phyloP scores from a whole-genome alignment of 2,329 filamentous ascomycete species.

The Colletotrichum orbiculare region DNA sequence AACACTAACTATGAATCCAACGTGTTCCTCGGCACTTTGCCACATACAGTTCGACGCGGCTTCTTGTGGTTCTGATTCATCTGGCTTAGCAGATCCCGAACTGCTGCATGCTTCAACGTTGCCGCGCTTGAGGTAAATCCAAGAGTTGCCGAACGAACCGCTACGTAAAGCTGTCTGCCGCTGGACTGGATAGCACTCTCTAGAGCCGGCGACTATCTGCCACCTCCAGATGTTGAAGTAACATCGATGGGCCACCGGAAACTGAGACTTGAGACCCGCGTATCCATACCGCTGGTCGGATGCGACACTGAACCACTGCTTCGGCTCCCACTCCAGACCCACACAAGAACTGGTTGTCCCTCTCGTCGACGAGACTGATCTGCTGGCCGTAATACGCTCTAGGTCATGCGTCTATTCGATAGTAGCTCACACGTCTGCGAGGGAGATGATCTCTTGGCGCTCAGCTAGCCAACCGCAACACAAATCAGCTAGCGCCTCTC shows the following conservation, averaged over 20 bases:
- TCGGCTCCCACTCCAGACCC: not conserved
- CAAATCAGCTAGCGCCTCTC: not conserved
- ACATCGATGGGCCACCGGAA: too few relatives aligned
- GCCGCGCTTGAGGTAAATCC: not conserved
- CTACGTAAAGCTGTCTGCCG: too few relatives aligned
- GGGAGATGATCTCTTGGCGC: slow-evolving; percentile 17
- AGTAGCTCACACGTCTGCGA: slow-evolving; percentile 5
- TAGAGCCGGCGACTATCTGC: too few relatives aligned
- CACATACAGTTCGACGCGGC: not conserved
- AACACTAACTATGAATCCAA: slow-evolving; percentile 4
- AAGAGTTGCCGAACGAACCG: too few relatives aligned
- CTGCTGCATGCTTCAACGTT: slow-evolving; percentile 9
- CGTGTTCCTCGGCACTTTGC: slow-evolving; percentile 23
- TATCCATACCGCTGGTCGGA: too few relatives aligned
- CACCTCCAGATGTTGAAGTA: too few relatives aligned
- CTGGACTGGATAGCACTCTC: too few relatives aligned
- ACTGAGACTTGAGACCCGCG: too few relatives aligned
- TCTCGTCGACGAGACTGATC: not conserved
- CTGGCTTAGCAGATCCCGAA: not conserved
- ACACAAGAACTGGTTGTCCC: not conserved
- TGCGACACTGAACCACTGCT: not conserved
- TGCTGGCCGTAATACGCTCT: not conserved
- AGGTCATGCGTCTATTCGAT: slow-evolving; percentile 24
- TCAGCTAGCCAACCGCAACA: not conserved
- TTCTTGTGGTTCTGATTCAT: not conserved